Evolutionary conservation across 2,329 filamentous ascomycete genomes (phyloP).

Genomic region (Tolypocladium paradoxum): DNA sequence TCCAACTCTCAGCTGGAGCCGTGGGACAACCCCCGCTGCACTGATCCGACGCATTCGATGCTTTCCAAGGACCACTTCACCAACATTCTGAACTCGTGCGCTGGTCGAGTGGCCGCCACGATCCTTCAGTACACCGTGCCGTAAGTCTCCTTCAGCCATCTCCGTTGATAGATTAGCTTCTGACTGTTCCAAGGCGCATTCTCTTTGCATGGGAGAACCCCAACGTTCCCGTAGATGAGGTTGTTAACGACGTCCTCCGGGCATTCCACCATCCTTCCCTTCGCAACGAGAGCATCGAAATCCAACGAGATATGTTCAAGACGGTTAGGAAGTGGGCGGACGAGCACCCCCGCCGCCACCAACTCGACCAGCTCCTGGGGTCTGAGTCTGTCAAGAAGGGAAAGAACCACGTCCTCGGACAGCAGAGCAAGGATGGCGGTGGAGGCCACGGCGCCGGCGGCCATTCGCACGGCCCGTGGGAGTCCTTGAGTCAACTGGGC

Average conservation of each 20-base stretch:
- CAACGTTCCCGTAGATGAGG: constrained; percentile 69
- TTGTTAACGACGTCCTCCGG: constrained; percentile 68
- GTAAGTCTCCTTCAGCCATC: constrained; percentile 27
- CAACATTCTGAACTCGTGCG: constrained; percentile 66
- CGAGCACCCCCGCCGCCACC: constrained; percentile 52
- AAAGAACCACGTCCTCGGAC: constrained; percentile 59
- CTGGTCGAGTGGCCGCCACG: constrained; percentile 60
- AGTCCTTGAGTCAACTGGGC: constrained; percentile 32
- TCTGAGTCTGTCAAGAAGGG: constrained; percentile 76
- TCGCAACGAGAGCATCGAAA: constrained; percentile 63
- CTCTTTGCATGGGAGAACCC: constrained; percentile 91
- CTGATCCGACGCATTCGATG: constrained; percentile 73
- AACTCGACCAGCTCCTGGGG: constrained; percentile 64
- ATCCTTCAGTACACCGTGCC: constrained; percentile 83
- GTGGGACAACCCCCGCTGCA: constrained; percentile 65
- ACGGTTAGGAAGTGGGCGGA: constrained; percentile 76
- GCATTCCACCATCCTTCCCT: constrained; percentile 88
- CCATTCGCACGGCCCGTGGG: constrained; percentile 31
- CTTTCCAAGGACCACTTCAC: constrained; percentile 79
- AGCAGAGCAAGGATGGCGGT: constrained; percentile 17
- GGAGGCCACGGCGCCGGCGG: constrained; percentile 17
- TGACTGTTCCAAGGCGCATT: constrained; percentile 43
- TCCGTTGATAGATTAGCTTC: not conserved
- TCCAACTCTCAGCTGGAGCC: constrained; percentile 68
- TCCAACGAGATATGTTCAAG: constrained; percentile 81